Base-by-base conservation (phyloP, 331 rosid genomes). In the Saraca asoca region DNA sequence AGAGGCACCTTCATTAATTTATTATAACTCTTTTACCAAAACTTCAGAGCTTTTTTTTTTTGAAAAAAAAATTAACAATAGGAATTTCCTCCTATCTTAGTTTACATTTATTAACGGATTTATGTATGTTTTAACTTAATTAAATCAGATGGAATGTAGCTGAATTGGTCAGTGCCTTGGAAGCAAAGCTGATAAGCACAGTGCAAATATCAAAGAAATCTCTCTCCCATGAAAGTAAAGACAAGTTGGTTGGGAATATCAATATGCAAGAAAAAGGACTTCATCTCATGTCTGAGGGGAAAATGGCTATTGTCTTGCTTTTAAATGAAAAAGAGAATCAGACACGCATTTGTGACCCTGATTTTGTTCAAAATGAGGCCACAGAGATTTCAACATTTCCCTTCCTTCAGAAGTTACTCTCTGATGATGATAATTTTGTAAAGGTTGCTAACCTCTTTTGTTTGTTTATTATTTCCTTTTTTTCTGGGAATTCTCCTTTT, bases 251-350 rank as follows among this genome's bases (percentile, higher is more conserved):
- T 66, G 75, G 61, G 31, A 70, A 78, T 70, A 49, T 62, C 35
- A 65, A 56, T 34, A 72, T 80, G 76, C 85, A 74, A 34, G 76
- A 84, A 71, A 85, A 74, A 80, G 98, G 95, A 72, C 78, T 62
- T 42, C 65, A 75, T 68, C 87, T 90, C 77, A 64, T 78, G 58
- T 87, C 87, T 38, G 68, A 83, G 59, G 94, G 96, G 9, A 93
- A 87, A 86, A 79, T 85, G 81, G 96, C 98, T 59, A 31, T 84
- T 12, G 85, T 85, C 70, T 66, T 93, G 76, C 76, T 90, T 64
- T 77, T 82, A 34, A 81, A 80, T 69, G 87, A 78, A 72, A 75
- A 66, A 20, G 82, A 71, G 58, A 38, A 34, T 6, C 78, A 55
- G 34, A 78, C 48, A 15, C 20, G 58, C 44, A 60, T 64, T 70